Base-by-base conservation (phyloP, 1,284 basidiomycete genomes). In the Xanthoconium separans region DNA sequence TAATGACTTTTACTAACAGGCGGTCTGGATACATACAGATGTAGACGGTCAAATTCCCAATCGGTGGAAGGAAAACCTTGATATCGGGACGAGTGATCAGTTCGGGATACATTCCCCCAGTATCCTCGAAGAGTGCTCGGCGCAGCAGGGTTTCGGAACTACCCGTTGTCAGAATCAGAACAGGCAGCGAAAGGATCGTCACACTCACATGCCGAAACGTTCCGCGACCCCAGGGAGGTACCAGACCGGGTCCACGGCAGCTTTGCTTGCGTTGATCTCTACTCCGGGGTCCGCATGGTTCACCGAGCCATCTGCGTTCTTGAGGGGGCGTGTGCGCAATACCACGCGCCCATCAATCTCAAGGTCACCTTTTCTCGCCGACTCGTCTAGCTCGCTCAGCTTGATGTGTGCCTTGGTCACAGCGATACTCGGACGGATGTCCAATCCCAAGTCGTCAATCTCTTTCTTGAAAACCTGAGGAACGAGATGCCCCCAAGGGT, bases 41-140 rank as follows among this genome's bases (percentile, higher is more conserved):
- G 73, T 98, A 98, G 10, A 93, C 93, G 0, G 95, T 96, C 63
- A 95, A 70, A 37, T 87, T 87, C 3, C 94, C 94, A 58, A 98
- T 98, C 0, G 95, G 96, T 0, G 96, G 95, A 1, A 98, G 79
- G 80, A 98, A 98, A 24, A 95, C 82, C 70, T 96, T 95, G 76
- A 98, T 89, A 68, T 97, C 94, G 1, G 93, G 94, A 15, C 95
- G 85, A 11, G 95, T 98, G 62, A 98, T 87, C 45, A 98, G 83
- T 65, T 98, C 95, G 2, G 95, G 95, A 71, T 97, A 96, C 89
- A 95, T 95, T 65, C 94, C 95, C 63, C 94, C 94, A 0, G 90
- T 92, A 61, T 98, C 95, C 69, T 98, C 95, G 62, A 98, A 98
- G 31, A 98, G 77, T 0, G 93, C 90, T 20, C 95, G 81, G 33